Percentiles rank a stretch among this genome's conserved stretches.
Evolutionary conservation across 441 rosid genomes (phyloP).

Genomic region (Pelargonium australe): DNA sequence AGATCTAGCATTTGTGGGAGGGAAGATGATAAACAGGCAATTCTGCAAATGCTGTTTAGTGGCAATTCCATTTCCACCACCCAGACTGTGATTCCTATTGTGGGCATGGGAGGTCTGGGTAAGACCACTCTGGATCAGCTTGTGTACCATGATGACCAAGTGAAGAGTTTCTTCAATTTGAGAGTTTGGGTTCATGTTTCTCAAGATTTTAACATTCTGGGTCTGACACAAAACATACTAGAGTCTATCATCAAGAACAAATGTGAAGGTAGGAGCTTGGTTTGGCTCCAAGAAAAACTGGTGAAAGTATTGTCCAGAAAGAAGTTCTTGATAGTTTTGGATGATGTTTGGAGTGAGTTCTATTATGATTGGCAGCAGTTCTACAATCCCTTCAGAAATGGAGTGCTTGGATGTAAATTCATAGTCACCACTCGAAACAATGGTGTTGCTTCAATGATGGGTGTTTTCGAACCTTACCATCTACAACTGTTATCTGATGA

Average conservation of each 20-base stretch:
- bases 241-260: neutral
- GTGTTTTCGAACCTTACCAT: neutral
- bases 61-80: neutral
- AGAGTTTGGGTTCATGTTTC: constrained; percentile 16
- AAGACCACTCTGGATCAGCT: constrained; percentile 13
- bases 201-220: neutral
- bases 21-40: neutral
- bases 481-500: neutral
- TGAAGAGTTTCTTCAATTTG: neutral
- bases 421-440: constrained; percentile 13
- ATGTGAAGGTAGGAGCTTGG: neutral
- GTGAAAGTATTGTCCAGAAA: neutral
- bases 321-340: constrained; percentile 9
- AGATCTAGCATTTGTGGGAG: neutral
- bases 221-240: neutral
- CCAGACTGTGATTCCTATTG: neutral
- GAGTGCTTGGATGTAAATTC: neutral
- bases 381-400: neutral
- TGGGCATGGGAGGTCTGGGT: constrained; percentile 19
- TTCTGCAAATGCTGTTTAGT: neutral
- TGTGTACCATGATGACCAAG: neutral
- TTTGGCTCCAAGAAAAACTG: neutral
- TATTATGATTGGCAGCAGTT: neutral
- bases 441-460: no score
- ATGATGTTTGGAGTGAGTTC: constrained; percentile 17